phyloP scores from a whole-genome alignment of 1,284 basidiomycete genomes.

The Boletus calvinii region DNA sequence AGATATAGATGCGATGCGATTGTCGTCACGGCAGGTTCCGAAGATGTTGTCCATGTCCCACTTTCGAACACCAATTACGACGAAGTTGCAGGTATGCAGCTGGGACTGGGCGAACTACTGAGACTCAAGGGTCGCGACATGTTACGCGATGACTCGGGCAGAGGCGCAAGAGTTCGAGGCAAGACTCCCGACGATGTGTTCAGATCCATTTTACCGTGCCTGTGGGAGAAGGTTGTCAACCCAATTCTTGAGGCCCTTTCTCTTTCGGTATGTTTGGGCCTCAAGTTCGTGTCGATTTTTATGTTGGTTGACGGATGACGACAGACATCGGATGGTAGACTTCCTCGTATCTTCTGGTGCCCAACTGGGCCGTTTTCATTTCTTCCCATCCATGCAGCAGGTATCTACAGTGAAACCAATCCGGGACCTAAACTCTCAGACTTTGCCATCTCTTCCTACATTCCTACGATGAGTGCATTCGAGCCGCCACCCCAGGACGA shows the following conservation, averaged over 20 bases:
- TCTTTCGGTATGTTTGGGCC: slow-evolving; percentile 14
- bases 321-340: not conserved
- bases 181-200: not conserved
- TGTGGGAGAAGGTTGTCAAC: slow-evolving; percentile 7
- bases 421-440: slow-evolving; percentile 6
- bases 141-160: not conserved
- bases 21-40: not conserved
- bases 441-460: slow-evolving; percentile 16
- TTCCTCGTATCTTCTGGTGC: slow-evolving; percentile 15
- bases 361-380: slow-evolving; percentile 10
- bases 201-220: not conserved
- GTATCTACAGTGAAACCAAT: not conserved
- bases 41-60: not conserved
- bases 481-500: not conserved
- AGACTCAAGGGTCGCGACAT: not conserved
- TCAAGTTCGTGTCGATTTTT: no score
- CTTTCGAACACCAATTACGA: not conserved
- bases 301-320: not conserved
- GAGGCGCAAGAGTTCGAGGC: not conserved
- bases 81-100: not conserved
- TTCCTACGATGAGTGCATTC: slow-evolving; percentile 11
- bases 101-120: not conserved
- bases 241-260: slow-evolving; percentile 8
- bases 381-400: slow-evolving; percentile 20
- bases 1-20: slow-evolving; percentile 6